Conservation (phyloP, 371 early-diverging fungal genomes). For the Chytridium lagenaria region DNA sequence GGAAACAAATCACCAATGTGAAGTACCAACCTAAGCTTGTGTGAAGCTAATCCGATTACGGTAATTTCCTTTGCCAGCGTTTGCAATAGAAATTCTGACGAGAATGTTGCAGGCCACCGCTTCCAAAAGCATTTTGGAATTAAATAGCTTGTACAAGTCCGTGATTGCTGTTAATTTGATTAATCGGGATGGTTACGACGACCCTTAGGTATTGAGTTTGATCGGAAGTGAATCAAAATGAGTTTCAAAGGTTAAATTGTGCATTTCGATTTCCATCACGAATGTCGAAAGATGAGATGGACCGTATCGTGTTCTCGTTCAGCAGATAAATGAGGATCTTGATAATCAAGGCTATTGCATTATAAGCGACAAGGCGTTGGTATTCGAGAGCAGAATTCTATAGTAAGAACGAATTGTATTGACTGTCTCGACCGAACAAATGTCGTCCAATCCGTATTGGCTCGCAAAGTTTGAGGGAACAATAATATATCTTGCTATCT, state of each 20-base stretch:
- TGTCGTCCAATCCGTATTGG: constrained; percentile 93
- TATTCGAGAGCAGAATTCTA: constrained; percentile 73
- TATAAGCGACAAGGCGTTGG: constrained; percentile 31
- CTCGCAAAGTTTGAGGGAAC: constrained; percentile 59
- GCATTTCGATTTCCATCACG: constrained; percentile 96
- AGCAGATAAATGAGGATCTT: constrained; percentile 69
- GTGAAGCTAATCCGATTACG: constrained; percentile 66
- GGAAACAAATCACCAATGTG: constrained; percentile 93
- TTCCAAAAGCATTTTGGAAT: constrained; percentile 77
- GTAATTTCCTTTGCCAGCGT: constrained; percentile 53
- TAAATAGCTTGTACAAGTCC: constrained; percentile 74
- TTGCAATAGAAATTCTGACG: constrained; percentile 24
- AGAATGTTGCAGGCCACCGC: constrained; percentile 33
- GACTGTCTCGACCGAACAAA: constrained; percentile 99
- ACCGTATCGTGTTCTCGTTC: constrained; percentile 78
- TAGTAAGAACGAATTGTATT: constrained; percentile 98
- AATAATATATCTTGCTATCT: constrained; percentile 44
- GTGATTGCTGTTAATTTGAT: constrained; percentile 88
- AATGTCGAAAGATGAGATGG: constrained; percentile 91
- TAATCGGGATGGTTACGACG: constrained; percentile 90
- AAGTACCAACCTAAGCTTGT: constrained; percentile 90
- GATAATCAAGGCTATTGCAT: constrained; percentile 64
- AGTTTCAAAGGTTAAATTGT: constrained; percentile 61
- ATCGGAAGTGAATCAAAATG: constrained; percentile 50
- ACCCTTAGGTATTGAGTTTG: constrained; percentile 83